Conservation (phyloP, 345 rosid species). For the Anacardium occidentale region DNA sequence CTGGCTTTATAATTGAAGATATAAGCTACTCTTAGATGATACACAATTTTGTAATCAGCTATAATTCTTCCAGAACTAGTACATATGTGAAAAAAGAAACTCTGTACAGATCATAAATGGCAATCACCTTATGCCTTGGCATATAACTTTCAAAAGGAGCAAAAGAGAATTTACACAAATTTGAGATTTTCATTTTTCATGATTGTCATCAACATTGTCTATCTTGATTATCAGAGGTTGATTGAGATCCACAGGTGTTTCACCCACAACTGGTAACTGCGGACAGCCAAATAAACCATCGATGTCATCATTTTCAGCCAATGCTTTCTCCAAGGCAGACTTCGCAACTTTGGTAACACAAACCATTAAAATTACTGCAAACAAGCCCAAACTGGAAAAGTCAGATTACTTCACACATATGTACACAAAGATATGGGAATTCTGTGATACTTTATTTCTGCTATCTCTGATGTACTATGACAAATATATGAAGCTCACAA, state of each 20-base stretch:
- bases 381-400: not conserved
- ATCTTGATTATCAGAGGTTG: constrained; percentile 82
- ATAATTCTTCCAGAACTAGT: constrained; percentile 20
- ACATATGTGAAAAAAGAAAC: constrained; percentile 20
- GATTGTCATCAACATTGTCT: constrained; percentile 41
- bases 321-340: constrained; percentile 79
- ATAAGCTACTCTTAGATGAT: constrained; percentile 1
- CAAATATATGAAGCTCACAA: not conserved
- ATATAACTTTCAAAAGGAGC: constrained; percentile 6
- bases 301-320: constrained; percentile 77
- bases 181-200: constrained; percentile 35
- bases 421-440: no score
- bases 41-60: constrained; percentile 20
- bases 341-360: constrained; percentile 81
- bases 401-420: no score
- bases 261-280: constrained; percentile 42
- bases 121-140: constrained; percentile 17
- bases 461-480: no score
- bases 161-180: constrained; percentile 41
- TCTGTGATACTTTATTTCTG: no score
- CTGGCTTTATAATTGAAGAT: constrained; percentile 6
- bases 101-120: constrained; percentile 38
- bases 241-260: constrained; percentile 43
- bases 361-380: constrained; percentile 72
- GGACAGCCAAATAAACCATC: constrained; percentile 41